Conservation (phyloP, 2,329 filamentous ascomycete species). For the Blumeriella jaapii region DNA sequence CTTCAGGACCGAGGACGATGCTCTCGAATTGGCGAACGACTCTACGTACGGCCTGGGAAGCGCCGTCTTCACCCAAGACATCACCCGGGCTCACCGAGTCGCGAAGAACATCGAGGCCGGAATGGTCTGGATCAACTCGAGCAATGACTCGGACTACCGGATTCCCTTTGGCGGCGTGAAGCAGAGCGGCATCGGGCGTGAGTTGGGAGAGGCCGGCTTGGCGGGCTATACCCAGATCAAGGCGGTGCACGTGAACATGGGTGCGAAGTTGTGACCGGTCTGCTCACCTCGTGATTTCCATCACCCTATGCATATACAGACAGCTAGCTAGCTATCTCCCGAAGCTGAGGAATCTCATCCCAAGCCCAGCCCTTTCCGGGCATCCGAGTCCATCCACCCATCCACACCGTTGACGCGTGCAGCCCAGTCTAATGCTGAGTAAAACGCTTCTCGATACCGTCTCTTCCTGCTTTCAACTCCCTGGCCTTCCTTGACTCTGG, state of each 20-base stretch:
- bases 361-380: no score
- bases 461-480: no score
- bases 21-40: constrained; percentile 41
- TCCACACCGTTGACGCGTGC: no score
- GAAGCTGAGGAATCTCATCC: no score
- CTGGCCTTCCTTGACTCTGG: no score
- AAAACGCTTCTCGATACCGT: no score
- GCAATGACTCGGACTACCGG: constrained; percentile 30
- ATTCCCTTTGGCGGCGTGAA: constrained; percentile 49
- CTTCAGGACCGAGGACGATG: constrained; percentile 46
- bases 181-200: constrained; percentile 44
- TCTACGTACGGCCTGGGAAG: constrained; percentile 43
- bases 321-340: no score
- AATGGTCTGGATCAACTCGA: constrained; percentile 35
- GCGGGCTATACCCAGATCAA: constrained; percentile 32
- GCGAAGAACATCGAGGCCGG: constrained; percentile 45
- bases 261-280: not conserved
- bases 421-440: no score
- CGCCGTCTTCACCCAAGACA: constrained; percentile 44
- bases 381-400: no score
- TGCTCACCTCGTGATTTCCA: no score
- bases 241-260: constrained; percentile 30
- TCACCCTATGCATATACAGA: no score
- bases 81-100: constrained; percentile 32
- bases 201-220: constrained; percentile 34